Percentiles rank a stretch among this genome's conserved stretches.
phyloP scores from a whole-genome alignment of 805 yeast species.

The Starmerella floris region DNA sequence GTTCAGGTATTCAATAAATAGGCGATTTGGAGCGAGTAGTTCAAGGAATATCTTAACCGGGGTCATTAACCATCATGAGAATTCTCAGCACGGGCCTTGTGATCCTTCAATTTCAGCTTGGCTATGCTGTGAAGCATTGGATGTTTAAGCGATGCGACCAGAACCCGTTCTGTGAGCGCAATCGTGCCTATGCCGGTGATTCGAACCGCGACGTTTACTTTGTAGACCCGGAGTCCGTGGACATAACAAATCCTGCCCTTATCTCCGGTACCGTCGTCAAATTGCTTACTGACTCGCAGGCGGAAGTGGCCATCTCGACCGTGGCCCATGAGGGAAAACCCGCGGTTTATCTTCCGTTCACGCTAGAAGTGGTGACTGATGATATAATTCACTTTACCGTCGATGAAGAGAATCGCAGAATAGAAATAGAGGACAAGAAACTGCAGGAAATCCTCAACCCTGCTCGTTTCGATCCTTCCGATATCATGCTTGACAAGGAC shows the following conservation, averaged over 20 bases:
- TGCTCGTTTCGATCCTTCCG: constrained; percentile 17
- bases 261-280: constrained; percentile 13
- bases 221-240: constrained; percentile 17
- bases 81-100: background rate
- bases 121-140: constrained; percentile 21
- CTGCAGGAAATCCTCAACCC: constrained; percentile 6
- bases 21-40: too few species aligned
- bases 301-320: constrained; percentile 5
- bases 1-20: too few species aligned
- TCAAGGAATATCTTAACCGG: too few species aligned
- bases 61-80: background rate
- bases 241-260: constrained; percentile 3
- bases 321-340: background rate
- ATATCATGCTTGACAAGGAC: constrained; percentile 10
- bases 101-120: constrained; percentile 6
- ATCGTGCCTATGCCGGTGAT: constrained; percentile 42
- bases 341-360: constrained; percentile 43
- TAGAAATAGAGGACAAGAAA: constrained; percentile 8
- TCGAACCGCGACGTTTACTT: constrained; percentile 31
- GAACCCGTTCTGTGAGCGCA: constrained; percentile 74
- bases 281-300: constrained; percentile 3
- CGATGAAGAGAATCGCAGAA: constrained; percentile 43
- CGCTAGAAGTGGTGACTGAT: constrained; percentile 42
- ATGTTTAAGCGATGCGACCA: constrained; percentile 65
- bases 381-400: constrained; percentile 52